Evolutionary conservation across 768 basidiomycete genomes (phyloP), one percentile per base, ranked within the genome.

Genomic region (Agaricus sinodeliciosus): DNA sequence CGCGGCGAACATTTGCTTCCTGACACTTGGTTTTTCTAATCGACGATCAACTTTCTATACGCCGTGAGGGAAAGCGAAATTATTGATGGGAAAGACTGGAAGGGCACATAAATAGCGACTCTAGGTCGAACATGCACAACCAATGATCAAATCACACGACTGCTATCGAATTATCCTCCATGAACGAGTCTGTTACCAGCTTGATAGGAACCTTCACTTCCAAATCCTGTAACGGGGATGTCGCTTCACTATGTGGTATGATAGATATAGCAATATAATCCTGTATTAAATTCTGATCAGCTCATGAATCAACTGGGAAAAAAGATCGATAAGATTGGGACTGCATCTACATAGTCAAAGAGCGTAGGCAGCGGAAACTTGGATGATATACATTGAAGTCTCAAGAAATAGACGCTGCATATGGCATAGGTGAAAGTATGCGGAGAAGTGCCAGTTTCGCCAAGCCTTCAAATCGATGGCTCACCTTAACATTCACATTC

Each of bases 141-240:
- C 31, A 44, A 9, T 27, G 27, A n/a, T 27, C 11, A 44, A n/a
- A 15, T 47, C 19, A 44, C 4, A 16, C 22, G 22, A 22, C n/a
- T 2, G 31, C 25, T 35, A 35, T 31, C 7, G 34, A 11, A 1
- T 18, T 19, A 9, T 15, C 37, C 7, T 48, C 45, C 8, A 39
- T 3, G 27, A 73, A 82, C 0, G 81, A 66, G 55, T 87, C 81
- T 1, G 83, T 83, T 35, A 80, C 81, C 27, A 87, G 61, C 47
- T 75, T 71, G 45, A 85, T 78, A 1, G 81, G 77, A 54, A 80
- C 69, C 11, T 68, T 69, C 44, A 81, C 60, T 60, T 76, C 76
- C 15, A 74, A 52, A 49, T 59, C 51, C 61, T 66, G 25, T 61
- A 76, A 51, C 58, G 75, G 59, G 37, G 71, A 65, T 58, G 63